Percentiles rank a stretch among this genome's conserved stretches.
Conservation (phyloP, 495 filamentous ascomycete species). For the Aspergillus mulundensis region DNA sequence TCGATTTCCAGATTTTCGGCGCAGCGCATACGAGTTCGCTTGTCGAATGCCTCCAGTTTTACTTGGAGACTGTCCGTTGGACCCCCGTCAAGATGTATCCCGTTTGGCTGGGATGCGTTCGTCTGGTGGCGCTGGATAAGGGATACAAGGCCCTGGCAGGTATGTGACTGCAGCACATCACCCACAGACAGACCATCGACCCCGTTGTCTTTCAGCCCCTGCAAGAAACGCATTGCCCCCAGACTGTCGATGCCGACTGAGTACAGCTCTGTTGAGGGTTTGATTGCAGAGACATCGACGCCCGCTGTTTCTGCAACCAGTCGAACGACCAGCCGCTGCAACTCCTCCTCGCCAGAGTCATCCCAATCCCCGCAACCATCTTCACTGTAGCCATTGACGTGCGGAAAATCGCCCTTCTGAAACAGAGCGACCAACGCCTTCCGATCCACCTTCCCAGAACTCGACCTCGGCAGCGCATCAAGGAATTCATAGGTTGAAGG, state of each 20-base stretch:
- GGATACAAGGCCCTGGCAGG: slow-evolving; percentile 32
- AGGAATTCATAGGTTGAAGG: slow-evolving; percentile 21
- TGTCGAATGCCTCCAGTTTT: slow-evolving; percentile 7
- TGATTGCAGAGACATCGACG: slow-evolving; percentile 39
- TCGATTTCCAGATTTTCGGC: slow-evolving; percentile 42
- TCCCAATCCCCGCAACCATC: slow-evolving; percentile 2
- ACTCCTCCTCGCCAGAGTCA: background rate
- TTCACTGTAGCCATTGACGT: background rate
- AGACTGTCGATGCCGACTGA: slow-evolving; percentile 77
- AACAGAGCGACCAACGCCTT: slow-evolving; percentile 19
- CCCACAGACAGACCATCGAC: slow-evolving; percentile 27
- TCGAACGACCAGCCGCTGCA: slow-evolving; percentile 14
- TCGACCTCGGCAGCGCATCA: slow-evolving; percentile 21
- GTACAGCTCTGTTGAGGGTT: slow-evolving; percentile 56
- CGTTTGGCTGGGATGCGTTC: background rate
- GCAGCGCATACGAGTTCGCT: slow-evolving; percentile 19
- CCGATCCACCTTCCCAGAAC: slow-evolving; percentile 25
- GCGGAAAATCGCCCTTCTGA: background rate
- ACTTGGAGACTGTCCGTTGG: background rate
- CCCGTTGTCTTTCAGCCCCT: slow-evolving; percentile 20
- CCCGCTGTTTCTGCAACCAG: slow-evolving; percentile 47
- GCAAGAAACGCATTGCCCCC: slow-evolving; percentile 59
- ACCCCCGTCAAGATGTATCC: background rate
- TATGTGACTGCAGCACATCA: slow-evolving; percentile 21
- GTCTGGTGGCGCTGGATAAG: slow-evolving; percentile 3